Base-by-base conservation (phyloP, 148 eudicot species). In the Nepenthes gracilis region DNA sequence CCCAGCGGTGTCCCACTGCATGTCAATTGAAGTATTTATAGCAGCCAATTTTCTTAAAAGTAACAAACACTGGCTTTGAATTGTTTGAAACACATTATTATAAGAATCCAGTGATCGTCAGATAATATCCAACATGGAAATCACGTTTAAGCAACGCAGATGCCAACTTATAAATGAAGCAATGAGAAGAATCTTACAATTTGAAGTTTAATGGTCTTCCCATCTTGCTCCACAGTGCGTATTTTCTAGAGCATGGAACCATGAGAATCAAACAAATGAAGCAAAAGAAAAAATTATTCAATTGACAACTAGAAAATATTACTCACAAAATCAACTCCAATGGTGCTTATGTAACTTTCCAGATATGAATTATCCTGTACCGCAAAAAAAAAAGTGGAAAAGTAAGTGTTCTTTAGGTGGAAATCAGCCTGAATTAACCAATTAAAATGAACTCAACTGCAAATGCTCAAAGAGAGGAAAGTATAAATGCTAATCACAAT, bases 321-420 rank as follows among this genome's bases (percentile, higher is more conserved):
- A 69, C 85, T 81, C 57, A 81, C 85, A 75, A 81, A 81, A 64
- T 81, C 85, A 32, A 81, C 85, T 47, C 82, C 85, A 35, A 81
- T 81, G 54, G 85, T 81, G 68, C 85, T 81, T 36, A 81, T 81
- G 69, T 81, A 80, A 62, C 85, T 81, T 2, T 81, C 85, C 65
- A 65, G 61, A 63, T 81, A 81, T 1, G 85, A 74, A 67, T 81
- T 82, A 62, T 81, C 85, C 85, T 81, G 13, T n/a, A 49, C 6
- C 10, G 0, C 53, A 1, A 49, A 11, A 6, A 40, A 40, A 40
- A 40, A 3, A 1, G 45, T 40, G 45, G 45, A 8, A 8, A 40
- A 3, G 45, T 40, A 40, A 40, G 8, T 4, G 6, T 40, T 8
- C 45, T 3, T 40, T 4, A 4, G 8, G 45, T 40, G 45, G 8